phyloP scores from a whole-genome alignment of 2,329 filamentous ascomycete genomes.

The Harringtonia aguacate region DNA sequence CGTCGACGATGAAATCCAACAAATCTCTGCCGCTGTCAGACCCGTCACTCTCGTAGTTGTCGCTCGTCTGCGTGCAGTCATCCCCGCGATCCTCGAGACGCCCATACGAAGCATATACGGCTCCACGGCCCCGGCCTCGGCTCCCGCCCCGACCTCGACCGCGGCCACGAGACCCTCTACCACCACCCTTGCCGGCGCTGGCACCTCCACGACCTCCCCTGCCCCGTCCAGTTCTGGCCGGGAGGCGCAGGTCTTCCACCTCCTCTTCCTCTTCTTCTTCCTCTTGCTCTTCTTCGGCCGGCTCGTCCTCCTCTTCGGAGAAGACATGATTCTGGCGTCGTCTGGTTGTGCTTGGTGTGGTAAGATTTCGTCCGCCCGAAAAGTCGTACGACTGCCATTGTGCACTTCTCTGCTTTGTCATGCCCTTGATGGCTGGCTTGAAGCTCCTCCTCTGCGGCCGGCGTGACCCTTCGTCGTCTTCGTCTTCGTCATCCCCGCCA shows the following conservation, averaged over 20 bases:
- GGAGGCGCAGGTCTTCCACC: slow-evolving; percentile 1
- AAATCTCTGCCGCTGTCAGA: slow-evolving; percentile 40
- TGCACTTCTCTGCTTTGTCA: slow-evolving; percentile 11
- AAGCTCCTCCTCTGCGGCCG: neutral
- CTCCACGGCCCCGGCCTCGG: neutral
- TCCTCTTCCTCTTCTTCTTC: neutral
- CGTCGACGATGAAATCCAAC: slow-evolving; percentile 44
- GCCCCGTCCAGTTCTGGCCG: neutral
- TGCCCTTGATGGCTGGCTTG: slow-evolving; percentile 9
- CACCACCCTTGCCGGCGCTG: no score
- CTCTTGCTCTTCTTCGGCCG: neutral
- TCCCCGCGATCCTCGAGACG: slow-evolving; percentile 34
- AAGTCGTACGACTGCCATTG: slow-evolving; percentile 12
- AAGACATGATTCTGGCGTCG: neutral
- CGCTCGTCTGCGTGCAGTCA: slow-evolving; percentile 39
- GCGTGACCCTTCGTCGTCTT: slow-evolving; percentile 1
- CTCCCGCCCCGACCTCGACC: slow-evolving; percentile 3
- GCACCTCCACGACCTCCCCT: no score
- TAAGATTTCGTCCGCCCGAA: neutral
- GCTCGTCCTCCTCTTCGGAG: neutral
- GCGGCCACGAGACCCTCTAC: slow-evolving; percentile 8
- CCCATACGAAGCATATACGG: slow-evolving; percentile 14
- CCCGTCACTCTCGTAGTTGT: slow-evolving; percentile 32
- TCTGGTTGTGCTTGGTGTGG: neutral
- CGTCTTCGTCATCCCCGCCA: neutral